Base-by-base conservation (phyloP, 192 early-diverging fungal species). In the Geranomyces michiganensis region DNA sequence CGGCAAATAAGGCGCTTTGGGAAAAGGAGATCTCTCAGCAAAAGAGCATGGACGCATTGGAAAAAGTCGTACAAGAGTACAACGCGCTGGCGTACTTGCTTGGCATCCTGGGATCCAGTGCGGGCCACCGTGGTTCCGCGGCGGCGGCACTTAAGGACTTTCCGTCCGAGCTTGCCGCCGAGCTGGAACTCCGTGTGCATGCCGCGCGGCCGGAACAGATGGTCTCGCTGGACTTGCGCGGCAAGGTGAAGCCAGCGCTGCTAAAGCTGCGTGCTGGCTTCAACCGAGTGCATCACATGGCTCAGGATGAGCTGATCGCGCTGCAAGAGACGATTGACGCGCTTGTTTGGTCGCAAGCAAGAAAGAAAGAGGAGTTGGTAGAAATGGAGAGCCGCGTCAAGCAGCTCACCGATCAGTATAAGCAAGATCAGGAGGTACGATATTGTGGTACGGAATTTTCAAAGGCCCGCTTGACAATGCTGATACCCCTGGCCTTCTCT, bases 1-100 rank as follows among this genome's bases (percentile, higher is more conserved):
- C 90, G 56, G 74, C 78, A 3, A 76, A 77, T 72, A 83, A 89
- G 59, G 70, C 31, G 9, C 74, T 87, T 44, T 91, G 88, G 89
- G 84, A 90, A 53, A 81, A 80, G 62, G 90, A 90, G 71, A 89
- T 92, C 64, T 76, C 82, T 43, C 67, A 88, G 41, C 89, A 91
- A 78, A 89, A 88, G 47, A 79, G 79, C 31, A 85, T 90, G 61
- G 89, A 90, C 65, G 74, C 83, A 73, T 69, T 85, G 31, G 85
- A 87, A 48, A 80, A 81, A 70, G 43, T 73, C 44, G 76, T 85
- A 3, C 81, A 86, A 75, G 74, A 76, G 13, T 87, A 78, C 76
- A 89, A 89, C 49, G 59, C 81, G n/a, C 30, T 75, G 6, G 65
- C 75, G 3, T 82, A 81, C 70, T 67, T 76, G 46, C 64, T 85